These are phyloP conservation scores for Echria macrotheca DNA, from an alignment of 495 filamentous ascomycete species.

Conservation along the genomic window DNA sequence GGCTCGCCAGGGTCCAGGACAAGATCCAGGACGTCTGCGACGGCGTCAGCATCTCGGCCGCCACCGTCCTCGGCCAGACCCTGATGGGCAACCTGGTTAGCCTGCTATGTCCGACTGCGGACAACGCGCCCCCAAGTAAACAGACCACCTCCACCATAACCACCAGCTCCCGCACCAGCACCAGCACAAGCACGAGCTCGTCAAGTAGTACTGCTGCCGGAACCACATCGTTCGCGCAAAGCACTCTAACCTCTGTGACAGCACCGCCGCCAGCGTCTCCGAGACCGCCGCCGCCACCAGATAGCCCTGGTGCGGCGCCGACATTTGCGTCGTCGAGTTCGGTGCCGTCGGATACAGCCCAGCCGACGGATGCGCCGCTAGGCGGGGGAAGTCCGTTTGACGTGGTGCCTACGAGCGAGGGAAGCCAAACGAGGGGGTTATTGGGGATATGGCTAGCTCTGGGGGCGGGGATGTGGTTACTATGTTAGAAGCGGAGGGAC, in stretches of 20 bases:
- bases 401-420: not conserved
- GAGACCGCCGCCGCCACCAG: not conserved
- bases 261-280: not conserved
- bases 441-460: no score
- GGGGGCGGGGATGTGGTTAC: no score
- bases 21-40: constrained; percentile 27
- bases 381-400: constrained; percentile 32
- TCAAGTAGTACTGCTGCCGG: not conserved
- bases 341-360: constrained; percentile 9
- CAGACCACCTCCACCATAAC: constrained; percentile 8
- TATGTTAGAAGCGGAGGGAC: no score
- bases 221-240: not conserved
- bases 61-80: constrained; percentile 32
- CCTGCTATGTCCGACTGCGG: constrained; percentile 28
- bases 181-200: not conserved
- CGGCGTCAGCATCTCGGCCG: constrained; percentile 17
- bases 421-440: not conserved
- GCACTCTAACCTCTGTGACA: constrained; percentile 7
- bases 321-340: not conserved
- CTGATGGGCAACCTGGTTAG: constrained; percentile 30
- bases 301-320: not conserved
- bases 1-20: constrained; percentile 20
- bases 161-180: not conserved
- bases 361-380: constrained; percentile 8
- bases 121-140: constrained; percentile 3